Base-by-base conservation (phyloP, 2,329 filamentous ascomycete genomes). In the Tolypocladium pustulatum region DNA sequence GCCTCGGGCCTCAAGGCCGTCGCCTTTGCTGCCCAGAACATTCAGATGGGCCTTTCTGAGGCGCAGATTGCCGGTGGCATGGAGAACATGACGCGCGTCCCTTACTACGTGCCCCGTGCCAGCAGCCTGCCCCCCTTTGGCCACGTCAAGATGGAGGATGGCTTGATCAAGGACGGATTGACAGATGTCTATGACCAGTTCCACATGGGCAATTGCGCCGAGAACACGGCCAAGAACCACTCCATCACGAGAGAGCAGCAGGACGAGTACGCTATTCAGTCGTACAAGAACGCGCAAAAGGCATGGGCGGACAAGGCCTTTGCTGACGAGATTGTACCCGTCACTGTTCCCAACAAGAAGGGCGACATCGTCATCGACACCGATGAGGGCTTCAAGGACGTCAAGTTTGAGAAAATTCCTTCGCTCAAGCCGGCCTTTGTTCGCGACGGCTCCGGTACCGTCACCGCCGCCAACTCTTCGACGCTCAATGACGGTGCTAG, bases 201-300 rank as follows among this genome's bases (percentile, higher is more conserved):
- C 68, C 94, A 97, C 75, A 99, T 99, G 94, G 94, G 94, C 51
- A 91, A 94, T 66, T 99, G 94, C 71, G 92, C 92, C 20, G 94
- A 99, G 77, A 90, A 88, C 65, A 97, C 93, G 1, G 94, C 90
- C 54, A 96, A 96, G 80, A 93, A 92, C 67, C 83, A 90, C 73
- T 77, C 82, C 1, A 83, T 99, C 62, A 87, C 88, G 10, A 81
- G 94, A 17, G 85, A 97, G 73, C 85, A 89, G 71, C 94, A 99
- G 76, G 94, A 99, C 68, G 81, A 88, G 63, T 97, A 95, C 69
- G 90, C 94, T 17, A 91, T 97, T 61, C 82, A 85, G 71, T 94
- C 89, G 4, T 99, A 97, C 74, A 83, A 91, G 75, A 87, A 92
- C 59, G 90, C 93, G 10, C 91, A 97, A 72, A 86, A 87, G 63